These are phyloP conservation scores for Apium graveolens DNA, from an alignment of 129 eudicot genomes.

Conservation along the genomic window DNA sequence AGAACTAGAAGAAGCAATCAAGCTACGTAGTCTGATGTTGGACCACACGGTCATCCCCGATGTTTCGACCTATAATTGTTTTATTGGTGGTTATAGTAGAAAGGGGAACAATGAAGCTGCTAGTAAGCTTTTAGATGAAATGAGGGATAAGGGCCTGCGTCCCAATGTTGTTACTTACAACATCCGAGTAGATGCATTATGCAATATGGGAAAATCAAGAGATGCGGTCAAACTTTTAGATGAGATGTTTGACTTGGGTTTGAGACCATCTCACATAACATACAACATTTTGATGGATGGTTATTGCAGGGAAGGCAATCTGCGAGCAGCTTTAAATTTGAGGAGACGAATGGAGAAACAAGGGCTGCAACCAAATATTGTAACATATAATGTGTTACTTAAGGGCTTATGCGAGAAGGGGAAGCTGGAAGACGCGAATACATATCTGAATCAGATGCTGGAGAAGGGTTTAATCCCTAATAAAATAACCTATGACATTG, in stretches of 20 bases:
- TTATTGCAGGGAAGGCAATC: constrained; percentile 58
- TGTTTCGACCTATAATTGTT: constrained; percentile 72
- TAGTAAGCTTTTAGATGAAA: constrained; percentile 34
- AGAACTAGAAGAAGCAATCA: constrained; percentile 45
- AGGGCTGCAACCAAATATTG: constrained; percentile 60
- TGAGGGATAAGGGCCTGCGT: constrained; percentile 49
- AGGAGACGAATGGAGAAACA: constrained; percentile 75
- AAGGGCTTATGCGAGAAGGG: constrained; percentile 66
- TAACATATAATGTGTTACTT: constrained; percentile 69
- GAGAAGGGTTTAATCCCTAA: constrained; percentile 86
- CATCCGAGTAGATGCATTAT: constrained; percentile 53
- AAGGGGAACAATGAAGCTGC: constrained; percentile 43
- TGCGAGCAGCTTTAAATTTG: constrained; percentile 50
- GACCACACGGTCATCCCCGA: constrained; percentile 35
- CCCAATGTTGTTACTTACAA: constrained; percentile 70
- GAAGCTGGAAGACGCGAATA: constrained; percentile 72
- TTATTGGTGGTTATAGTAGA: constrained; percentile 53
- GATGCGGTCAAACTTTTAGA: constrained; percentile 63
- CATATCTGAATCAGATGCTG: constrained; percentile 75
- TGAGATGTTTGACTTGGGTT: constrained; percentile 56
- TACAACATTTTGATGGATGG: constrained; percentile 73
- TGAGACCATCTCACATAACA: constrained; percentile 59
- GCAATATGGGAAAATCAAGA: constrained; percentile 54
- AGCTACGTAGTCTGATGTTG: constrained; percentile 35
- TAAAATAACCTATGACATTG: constrained; percentile 64